Evolutionary conservation across 352 stramenopile genomes (phyloP), one percentile per base, ranked within the genome.

Genomic region (Phytophthora rubi): DNA sequence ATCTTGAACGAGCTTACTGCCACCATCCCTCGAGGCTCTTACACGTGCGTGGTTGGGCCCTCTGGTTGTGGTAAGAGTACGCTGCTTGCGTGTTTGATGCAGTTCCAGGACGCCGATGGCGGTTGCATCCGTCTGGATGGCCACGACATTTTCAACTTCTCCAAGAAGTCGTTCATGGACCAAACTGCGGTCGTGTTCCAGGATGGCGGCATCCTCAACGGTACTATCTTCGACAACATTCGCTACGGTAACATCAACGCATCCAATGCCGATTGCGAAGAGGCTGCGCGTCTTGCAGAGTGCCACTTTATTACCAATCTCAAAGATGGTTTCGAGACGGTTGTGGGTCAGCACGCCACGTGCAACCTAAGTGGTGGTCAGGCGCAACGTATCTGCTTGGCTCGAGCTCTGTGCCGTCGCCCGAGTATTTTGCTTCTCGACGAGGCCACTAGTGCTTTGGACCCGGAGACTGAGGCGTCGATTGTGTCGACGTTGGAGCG

Each of bases 41-140:
- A 95, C 81, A 91, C 86, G 39, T 97, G 89, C 45, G 87, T 97
- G 51, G 88, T 95, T 2, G 89, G 89, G 3, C 87, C 89, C 9
- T 95, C 88, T 21, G 89, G 89, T 21, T 95, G 88, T 68, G 89
- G 88, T 69, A 97, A 97, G 78, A 95, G 88, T 86, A 97, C 89
- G 56, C 59, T 97, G 39, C 62, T 97, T 48, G 85, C 86, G 45
- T 95, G 86, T 66, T 70, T 97, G 71, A 94, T 97, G 89, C 88
- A 95, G 81, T 97, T 97, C 65, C 82, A 94, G 69, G 84, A 94
- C 44, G 83, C 88, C 7, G 88, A 94, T 61, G 83, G 87, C 16
- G 88, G 89, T 39, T 89, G 80, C 55, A 97, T 97, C 45, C 82
- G 86, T 32, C 63, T 97, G 9, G 88, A 97, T 70, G 76, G 84